Base-by-base conservation (phyloP, 108 stramenopile species). In the Nitzschia inconspicua region DNA sequence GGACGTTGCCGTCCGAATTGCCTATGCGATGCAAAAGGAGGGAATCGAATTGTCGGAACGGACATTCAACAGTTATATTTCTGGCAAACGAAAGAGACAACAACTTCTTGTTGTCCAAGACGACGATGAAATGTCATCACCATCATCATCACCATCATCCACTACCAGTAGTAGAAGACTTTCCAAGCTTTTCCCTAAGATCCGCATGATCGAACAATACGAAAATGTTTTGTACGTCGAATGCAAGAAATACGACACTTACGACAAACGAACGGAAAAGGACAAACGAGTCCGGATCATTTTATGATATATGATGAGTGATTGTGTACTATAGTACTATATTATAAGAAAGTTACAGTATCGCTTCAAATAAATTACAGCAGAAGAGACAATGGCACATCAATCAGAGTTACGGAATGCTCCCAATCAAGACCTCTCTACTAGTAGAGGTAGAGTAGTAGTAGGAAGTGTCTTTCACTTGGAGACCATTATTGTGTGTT, bases 271-370 rank as follows among this genome's bases (percentile, higher is more conserved):
- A 54, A 65, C 79, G n/a, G 51, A 63, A 25, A 60, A 63, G 16
- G 90, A 86, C 30, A 74, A 57, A 36, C 77, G 76, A 48, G 79
- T 91, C 41, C 57, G 86, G 31, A 91, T 91, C 60, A 91, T 91
- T 64, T 44, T 89, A 20, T 88, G 53, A 68, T 24, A 25, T 5
- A 44, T 39, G n/a, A 39, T 39, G n/a, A 14, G 1, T 0, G 11
- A 39, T 1, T 14, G 11, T 11, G 14, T 39, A 39, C 37, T 39
- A 39, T 14, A 14, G 11, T 39, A 39, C 37, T 39, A 14, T 39
- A 14, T 14, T 14, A 14, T 14, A 39, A 39, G n/a, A n/a, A 39
- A 39, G 37, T 39, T 39, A 39, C n/a, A 14, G 37, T 14, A 39
- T 39, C 37, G n/a, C n/a, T 14, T 39, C 11, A 14, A 39, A 39